Evolutionary conservation across 1,284 basidiomycete genomes (phyloP), one percentile per base, ranked within the genome.

Genomic region (Heterobasidion occidentale): DNA sequence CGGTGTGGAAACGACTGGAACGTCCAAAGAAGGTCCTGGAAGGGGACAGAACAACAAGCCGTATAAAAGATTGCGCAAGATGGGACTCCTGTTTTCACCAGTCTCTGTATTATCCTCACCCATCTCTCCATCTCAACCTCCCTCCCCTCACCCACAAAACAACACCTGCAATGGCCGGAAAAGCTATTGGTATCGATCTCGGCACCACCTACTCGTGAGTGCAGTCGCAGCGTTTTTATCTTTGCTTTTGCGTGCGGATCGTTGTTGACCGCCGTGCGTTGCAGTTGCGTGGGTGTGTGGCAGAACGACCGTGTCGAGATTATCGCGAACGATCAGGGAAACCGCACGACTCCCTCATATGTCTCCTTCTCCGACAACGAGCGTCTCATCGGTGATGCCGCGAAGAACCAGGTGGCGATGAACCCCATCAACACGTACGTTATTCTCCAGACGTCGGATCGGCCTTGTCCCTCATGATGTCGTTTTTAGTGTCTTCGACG

Each of bases 251-350:
- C 47, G 52, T 62, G 17, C 2, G 8, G 15, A 15, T 59, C 2
- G 53, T 60, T 58, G 54, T 34, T 58, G 35, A 17, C 36, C 36
- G 9, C 15, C 11, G 2, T 11, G 9, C 2, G 27, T 27, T 45
- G 6, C 73, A 89, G 87, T 17, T 89, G 86, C 70, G 87, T 95
- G 66, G 94, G 90, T 81, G 94, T 97, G 63, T 98, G 94, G 94
- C 91, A 94, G 78, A 94, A 97, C 67, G 94, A 98, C 80, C 92
- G 94, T 69, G 95, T 98, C 63, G 95, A 98, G 78, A 96, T 96
- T 77, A 94, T 94, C 71, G 90, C 92, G 77, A 94, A 96, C 76
- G 94, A 97, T 80, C 94, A 96, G 80, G 94, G 94, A 72, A 97
- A 97, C 81, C 88, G 94, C 59, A 97, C 94, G 35, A 97, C 94